Base-by-base conservation (phyloP, 306 rosid species). In the Cucurbita ficifolia region DNA sequence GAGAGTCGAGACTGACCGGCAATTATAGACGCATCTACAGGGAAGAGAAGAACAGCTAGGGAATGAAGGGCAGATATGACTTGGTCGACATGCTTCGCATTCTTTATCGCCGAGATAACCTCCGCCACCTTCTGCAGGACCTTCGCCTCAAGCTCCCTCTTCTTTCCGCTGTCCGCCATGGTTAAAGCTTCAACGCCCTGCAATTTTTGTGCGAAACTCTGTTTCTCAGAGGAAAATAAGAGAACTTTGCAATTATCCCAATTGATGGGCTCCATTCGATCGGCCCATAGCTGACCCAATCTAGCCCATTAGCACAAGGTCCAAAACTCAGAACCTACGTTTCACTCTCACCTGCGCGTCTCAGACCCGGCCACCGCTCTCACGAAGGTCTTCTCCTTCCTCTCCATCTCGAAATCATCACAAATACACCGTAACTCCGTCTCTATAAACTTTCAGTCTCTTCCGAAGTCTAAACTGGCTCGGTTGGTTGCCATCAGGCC, bases 21-120 rank as follows among this genome's bases (percentile, higher is more conserved):
- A 82, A 89, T 71, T 48, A 81, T 84, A 54, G 92, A 86, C 17
- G 92, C 35, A 50, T 90, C 87, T 17, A 85, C 49, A 58, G 95
- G 95, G 76, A 89, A 94, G 77, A 90, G 89, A 78, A 82, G 85
- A 16, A 81, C 4, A 24, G 89, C 95, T 71, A 94, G 68, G 58
- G 96, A 87, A 75, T 89, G 88, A 84, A 94, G 90, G 0, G 92
- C 81, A 63, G 79, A 81, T 64, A 94, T 79, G 67, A 94, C 92
- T 79, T 90, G 81, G 88, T 94, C 96, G 42, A 88, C 90, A 42
- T 85, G 85, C 69, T 89, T 89, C 45, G 97, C 92, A 24, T 54
- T 83, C 77, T 76, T 81, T 4, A 86, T 58, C 43, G 76, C 60
- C 17, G 89, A 84, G 38, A 94, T 89, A 21, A 85, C 95, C 82